phyloP scores from a whole-genome alignment of 2,329 filamentous ascomycete species.

The Cadophora malorum region DNA sequence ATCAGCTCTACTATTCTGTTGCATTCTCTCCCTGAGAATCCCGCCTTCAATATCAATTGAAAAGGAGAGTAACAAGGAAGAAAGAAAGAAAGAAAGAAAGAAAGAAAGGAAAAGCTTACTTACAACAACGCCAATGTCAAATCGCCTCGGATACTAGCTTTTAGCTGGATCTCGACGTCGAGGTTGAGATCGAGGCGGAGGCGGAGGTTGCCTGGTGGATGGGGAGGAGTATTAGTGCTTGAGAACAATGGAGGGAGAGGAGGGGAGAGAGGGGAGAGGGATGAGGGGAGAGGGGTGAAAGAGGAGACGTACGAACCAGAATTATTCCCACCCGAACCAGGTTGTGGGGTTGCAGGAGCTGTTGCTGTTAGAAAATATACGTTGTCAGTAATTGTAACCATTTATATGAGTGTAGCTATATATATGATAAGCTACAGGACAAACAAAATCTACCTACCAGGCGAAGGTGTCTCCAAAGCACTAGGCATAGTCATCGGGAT shows the following conservation, averaged over 20 bases:
- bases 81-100: neutral
- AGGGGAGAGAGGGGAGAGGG: neutral
- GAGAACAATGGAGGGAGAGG: neutral
- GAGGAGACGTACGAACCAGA: neutral
- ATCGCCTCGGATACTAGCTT: conserved; percentile 12
- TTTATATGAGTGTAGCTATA: too few species aligned
- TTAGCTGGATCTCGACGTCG: conserved; percentile 13
- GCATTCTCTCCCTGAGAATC: too few species aligned
- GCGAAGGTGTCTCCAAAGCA: conserved; percentile 1
- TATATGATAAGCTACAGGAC: too few species aligned
- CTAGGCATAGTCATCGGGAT: conserved; percentile 3
- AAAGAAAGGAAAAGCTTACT: conserved; percentile 1
- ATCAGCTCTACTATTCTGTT: conserved; percentile 7
- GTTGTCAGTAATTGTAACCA: neutral
- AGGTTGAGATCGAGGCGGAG: conserved; percentile 11
- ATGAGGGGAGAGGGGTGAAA: too few species aligned
- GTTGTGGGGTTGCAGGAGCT: neutral
- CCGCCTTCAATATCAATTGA: too few species aligned
- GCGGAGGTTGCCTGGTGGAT: neutral
- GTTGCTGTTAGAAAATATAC: neutral
- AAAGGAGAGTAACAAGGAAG: too few species aligned
- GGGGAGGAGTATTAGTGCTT: neutral
- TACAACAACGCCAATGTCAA: conserved; percentile 8
- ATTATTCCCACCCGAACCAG: neutral
- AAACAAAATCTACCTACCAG: neutral